These are phyloP conservation scores for Coriaria nepalensis DNA, from an alignment of 306 rosid species.

Conservation along the genomic window DNA sequence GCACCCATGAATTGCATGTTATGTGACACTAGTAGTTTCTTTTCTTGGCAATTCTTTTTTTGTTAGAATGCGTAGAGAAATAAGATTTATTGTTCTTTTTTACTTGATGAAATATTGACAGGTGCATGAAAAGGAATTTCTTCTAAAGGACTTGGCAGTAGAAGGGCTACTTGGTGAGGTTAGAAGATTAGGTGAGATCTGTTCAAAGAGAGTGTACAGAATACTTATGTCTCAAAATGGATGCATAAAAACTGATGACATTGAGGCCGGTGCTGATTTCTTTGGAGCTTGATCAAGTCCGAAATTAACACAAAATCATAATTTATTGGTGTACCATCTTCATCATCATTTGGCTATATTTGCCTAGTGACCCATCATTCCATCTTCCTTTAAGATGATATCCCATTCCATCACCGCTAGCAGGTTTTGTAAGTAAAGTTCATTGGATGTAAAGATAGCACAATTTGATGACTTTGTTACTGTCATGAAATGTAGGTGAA, in stretches of 20 bases:
- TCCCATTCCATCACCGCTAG: no score
- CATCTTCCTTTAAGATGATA: no score
- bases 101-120: slow-evolving; percentile 18
- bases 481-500: no score
- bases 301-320: slow-evolving; percentile 1
- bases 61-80: no score
- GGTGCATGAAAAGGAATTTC: slow-evolving; percentile 79
- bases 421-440: no score
- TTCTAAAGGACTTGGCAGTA: slow-evolving; percentile 57
- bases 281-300: slow-evolving; percentile 25
- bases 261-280: slow-evolving; percentile 83
- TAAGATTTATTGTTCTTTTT: no score
- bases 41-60: not conserved
- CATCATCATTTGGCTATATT: no score
- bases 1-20: no score
- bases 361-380: no score
- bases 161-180: slow-evolving; percentile 67
- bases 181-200: slow-evolving; percentile 74
- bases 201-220: slow-evolving; percentile 86
- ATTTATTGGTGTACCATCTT: not conserved
- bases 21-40: not conserved
- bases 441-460: no score
- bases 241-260: slow-evolving; percentile 61
- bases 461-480: no score
- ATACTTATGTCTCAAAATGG: slow-evolving; percentile 71